Base-by-base conservation (phyloP, 1,284 basidiomycete genomes). In the Abortiporus biennis region DNA sequence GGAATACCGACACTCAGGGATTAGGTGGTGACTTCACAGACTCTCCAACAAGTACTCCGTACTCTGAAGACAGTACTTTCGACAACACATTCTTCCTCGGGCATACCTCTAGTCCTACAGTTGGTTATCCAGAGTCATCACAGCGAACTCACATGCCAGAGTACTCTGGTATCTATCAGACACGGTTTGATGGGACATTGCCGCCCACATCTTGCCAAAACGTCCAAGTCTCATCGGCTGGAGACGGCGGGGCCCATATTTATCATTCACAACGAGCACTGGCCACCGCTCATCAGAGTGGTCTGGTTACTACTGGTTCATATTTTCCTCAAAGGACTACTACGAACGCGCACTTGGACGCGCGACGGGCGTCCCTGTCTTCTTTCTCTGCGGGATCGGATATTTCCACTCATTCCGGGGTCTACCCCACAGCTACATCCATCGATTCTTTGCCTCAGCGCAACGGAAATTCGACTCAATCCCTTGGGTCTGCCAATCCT, bases 71-170 rank as follows among this genome's bases (percentile, higher is more conserved):
- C 45, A 40, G 49, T 30, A 48, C 49, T 39, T 39, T 47, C 32
- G 50, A 55, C 42, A 42, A 47, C 11, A 41, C 38, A 30, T 57
- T 54, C 48, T 59, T 55, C 53, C 37, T 53, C 25, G 51, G 42
- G n/a, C 21, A 48, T 33, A 42, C 53, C 32, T 47, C 55, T 17
- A 39, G 49, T 22, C 54, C 56, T 44, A 33, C 53, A 32, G 56
- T 62, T 23, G 57, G 55, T 30, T 62, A 62, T 49, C 61, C 61
- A 16, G 61, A 63, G 52, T 62, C 59, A 13, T 62, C 61, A 5
- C 61, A 63, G 55, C 55, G 61, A 50, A 63, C 61, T 29, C 55
- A 56, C 33, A 54, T 63, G 36, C 54, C 53, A 12, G 57, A 58
- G 30, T 60, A 57, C 44, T 46, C 48, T 32, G 47, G 47, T 27